Evolutionary conservation across 305 asterid genomes (phyloP).

Genomic region (Fraxinus xanthoxyloides): DNA sequence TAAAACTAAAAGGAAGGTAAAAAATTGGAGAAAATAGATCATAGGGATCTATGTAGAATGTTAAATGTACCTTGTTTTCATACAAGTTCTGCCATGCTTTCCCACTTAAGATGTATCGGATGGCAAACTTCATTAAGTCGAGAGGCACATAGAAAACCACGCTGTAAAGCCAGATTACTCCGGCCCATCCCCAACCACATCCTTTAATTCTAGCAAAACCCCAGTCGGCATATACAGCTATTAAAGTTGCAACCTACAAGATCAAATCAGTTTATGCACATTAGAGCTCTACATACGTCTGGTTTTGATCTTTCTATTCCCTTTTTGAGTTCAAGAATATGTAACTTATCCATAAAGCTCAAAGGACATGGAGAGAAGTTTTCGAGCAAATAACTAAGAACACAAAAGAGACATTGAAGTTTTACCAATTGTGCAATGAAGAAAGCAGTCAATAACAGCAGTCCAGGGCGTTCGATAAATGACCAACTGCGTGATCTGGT

Average conservation of each 20-base stretch:
- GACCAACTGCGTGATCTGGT: slow-evolving; percentile 59
- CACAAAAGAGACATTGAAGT: neutral
- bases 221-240: slow-evolving; percentile 61
- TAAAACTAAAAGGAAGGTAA: neutral
- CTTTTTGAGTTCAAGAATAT: neutral
- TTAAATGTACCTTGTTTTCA: slow-evolving; percentile 44
- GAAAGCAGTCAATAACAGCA: slow-evolving; percentile 44
- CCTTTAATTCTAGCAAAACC: slow-evolving; percentile 58
- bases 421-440: slow-evolving; percentile 48
- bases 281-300: neutral
- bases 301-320: neutral
- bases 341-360: neutral
- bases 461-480: slow-evolving; percentile 49
- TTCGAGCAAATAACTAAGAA: neutral
- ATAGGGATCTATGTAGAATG: neutral
- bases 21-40: neutral
- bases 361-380: neutral
- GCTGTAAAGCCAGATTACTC: slow-evolving; percentile 71
- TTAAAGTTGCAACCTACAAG: slow-evolving; percentile 46
- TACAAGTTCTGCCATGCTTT: slow-evolving; percentile 52
- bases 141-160: slow-evolving; percentile 56
- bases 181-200: slow-evolving; percentile 90
- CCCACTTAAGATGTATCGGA: slow-evolving; percentile 51
- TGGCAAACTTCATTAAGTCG: slow-evolving; percentile 52
- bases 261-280: neutral